Percentiles rank a stretch among this genome's conserved stretches.
phyloP scores from a whole-genome alignment of 2,329 filamentous ascomycete genomes.

The Colletotrichum destructivum region DNA sequence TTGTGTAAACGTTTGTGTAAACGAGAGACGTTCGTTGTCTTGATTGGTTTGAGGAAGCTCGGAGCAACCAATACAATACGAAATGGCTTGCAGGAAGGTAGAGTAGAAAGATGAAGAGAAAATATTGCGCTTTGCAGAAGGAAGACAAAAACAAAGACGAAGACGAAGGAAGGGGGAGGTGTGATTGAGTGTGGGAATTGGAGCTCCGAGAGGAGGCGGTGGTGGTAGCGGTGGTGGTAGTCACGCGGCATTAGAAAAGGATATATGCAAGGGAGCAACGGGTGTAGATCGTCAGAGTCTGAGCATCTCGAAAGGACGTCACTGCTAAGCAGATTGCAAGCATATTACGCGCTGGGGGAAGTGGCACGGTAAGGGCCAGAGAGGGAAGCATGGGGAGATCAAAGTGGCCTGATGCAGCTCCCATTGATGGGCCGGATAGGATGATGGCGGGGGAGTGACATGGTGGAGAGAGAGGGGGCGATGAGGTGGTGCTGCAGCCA shows the following conservation, averaged over 20 bases:
- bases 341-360: conserved; percentile 5
- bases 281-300: conserved; percentile 36
- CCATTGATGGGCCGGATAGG: conserved; percentile 33
- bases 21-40: conserved; percentile 6
- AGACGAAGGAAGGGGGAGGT: not conserved
- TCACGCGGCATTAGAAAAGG: conserved; percentile 37
- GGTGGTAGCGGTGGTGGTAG: conserved; percentile 22
- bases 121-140: not conserved
- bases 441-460: conserved; percentile 39
- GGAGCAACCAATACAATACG: not conserved
- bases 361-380: conserved; percentile 22
- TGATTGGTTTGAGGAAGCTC: conserved; percentile 1
- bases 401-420: conserved; percentile 42
- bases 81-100: not conserved
- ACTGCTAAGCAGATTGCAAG: conserved; percentile 25
- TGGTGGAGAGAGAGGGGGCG: conserved; percentile 1
- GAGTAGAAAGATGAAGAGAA: conserved; percentile 2
- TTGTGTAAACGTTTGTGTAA: not conserved
- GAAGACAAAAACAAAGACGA: not conserved
- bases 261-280: conserved; percentile 36
- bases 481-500: conserved; percentile 13
- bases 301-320: conserved; percentile 33
- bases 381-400: conserved; percentile 24
- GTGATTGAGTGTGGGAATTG: conserved; percentile 20
- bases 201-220: conserved; percentile 22